Base-by-base conservation (phyloP, 2,329 filamentous ascomycete species). In the Capronia americana region DNA sequence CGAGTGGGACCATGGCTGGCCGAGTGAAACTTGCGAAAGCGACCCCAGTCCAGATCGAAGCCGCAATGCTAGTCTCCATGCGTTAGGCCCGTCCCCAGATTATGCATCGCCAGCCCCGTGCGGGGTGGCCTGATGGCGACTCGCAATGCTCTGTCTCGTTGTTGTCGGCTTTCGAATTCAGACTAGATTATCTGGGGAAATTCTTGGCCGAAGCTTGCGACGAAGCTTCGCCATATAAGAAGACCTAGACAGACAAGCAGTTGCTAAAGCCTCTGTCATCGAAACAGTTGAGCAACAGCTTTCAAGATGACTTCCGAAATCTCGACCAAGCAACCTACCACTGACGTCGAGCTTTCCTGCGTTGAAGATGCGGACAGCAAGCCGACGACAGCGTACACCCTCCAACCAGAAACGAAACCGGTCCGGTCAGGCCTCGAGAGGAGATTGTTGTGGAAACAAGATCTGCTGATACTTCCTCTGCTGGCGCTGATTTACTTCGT, bases 401-500 rank as follows among this genome's bases (percentile, higher is more conserved):
- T 55, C 26, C 53, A 55, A 3, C 53, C 53, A 30, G 53, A 34
- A 34, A 17, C 3, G 26, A 32, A 28, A 24, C 17, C 14, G 4
- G 26, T 20, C 26, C 26, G 53, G 3, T 55, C 53, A 5, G 26
- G 53, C 28, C 53, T 55, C 24, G 53, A 55, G 28, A 32, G 53
- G 28, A 30, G 53, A 20, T 55, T 55, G 53, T 2, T 55, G 28
- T 34, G 53, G 53, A 55, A 55, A 17, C 53, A 55, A 32, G 53
- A 55, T 17, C 53, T 55, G 11, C 17, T 55, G 28, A 55, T 55
- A n/a, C 28, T 55, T n/a, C 53, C 53, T 55, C 53, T 55, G 14
- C 28, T 55, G 53, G 51, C 53, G 28, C 53, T 55, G 24, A 55
- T 55, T 5, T 55, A 55, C 28, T 55, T 55, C 17, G 53, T 55